Conservation (phyloP, 768 basidiomycete species). For the Suillus decipiens region DNA sequence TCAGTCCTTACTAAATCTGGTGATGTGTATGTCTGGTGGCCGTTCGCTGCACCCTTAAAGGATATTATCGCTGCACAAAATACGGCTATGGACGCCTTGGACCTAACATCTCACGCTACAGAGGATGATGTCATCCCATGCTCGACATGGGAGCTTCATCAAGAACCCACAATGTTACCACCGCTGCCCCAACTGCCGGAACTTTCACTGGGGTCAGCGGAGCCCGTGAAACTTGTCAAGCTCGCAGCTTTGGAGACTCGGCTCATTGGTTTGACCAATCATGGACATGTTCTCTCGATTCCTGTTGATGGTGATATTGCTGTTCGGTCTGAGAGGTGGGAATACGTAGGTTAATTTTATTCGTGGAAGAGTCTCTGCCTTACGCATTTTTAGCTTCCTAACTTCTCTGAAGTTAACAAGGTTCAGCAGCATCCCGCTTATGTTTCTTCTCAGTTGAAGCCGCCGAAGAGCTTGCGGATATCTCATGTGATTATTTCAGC, state of each 20-base stretch:
- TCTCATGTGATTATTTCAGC: conserved; percentile 63
- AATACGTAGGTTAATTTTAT: conserved; percentile 59
- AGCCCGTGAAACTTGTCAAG: conserved; percentile 59
- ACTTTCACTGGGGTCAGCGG: conserved; percentile 33
- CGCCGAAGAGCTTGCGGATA: conserved; percentile 56
- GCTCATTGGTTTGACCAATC: conserved; percentile 78
- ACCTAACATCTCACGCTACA: conserved; percentile 32
- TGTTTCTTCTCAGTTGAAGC: conserved; percentile 35
- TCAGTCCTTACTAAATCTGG: conserved; percentile 72
- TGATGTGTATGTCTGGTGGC: conserved; percentile 78
- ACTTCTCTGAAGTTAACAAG: conserved; percentile 64
- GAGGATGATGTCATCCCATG: conserved; percentile 56
- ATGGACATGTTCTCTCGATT: conserved; percentile 75
- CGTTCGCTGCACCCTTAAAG: conserved; percentile 47
- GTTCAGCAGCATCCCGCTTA: conserved; percentile 51
- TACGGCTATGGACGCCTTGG: conserved; percentile 45
- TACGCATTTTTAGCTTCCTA: conserved; percentile 54
- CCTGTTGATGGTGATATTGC: conserved; percentile 44
- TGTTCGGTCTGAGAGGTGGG: conserved; percentile 51
- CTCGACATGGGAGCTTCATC: conserved; percentile 54
- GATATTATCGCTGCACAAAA: conserved; percentile 40
- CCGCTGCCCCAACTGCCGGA: conserved; percentile 61
- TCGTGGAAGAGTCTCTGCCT: neutral
- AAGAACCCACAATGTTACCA: conserved; percentile 60
- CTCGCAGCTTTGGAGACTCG: conserved; percentile 78